Evolutionary conservation across 2,329 filamentous ascomycete species (phyloP).

Genomic region (Aspergillus fischeri): DNA sequence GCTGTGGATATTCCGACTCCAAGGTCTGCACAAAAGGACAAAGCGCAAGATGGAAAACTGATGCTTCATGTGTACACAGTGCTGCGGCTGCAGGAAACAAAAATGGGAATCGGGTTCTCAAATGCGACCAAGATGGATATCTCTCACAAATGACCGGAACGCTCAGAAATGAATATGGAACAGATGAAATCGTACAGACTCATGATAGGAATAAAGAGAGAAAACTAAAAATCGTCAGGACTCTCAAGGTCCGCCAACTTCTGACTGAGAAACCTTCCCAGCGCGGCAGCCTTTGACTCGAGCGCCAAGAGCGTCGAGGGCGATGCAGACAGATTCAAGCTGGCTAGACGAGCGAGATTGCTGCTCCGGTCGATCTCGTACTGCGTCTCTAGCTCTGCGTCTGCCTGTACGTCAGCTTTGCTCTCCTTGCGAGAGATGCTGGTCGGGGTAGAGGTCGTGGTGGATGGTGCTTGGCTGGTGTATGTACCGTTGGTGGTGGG

Average conservation of each 20-base stretch:
- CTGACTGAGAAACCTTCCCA: slow-evolving; percentile 38
- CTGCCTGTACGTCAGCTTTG: slow-evolving; percentile 13
- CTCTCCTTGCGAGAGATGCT: slow-evolving; percentile 7
- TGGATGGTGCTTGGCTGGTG: slow-evolving; percentile 4
- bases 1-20: background rate
- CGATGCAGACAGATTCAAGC: slow-evolving; percentile 36
- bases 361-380: slow-evolving; percentile 38
- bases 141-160: background rate
- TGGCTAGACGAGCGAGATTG: slow-evolving; percentile 37
- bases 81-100: background rate
- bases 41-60: background rate
- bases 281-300: slow-evolving; percentile 41
- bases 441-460: slow-evolving; percentile 5
- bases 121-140: background rate
- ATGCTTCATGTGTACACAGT: background rate
- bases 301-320: slow-evolving; percentile 38
- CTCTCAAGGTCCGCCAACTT: slow-evolving; percentile 39
- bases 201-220: background rate
- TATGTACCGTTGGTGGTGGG: slow-evolving; percentile 3
- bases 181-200: background rate
- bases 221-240: slow-evolving; percentile 38
- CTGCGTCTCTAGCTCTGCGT: slow-evolving; percentile 31
- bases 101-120: background rate
- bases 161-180: background rate
- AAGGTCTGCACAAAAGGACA: background rate